Conservation (phyloP, 495 filamentous ascomycete species). For the Xylaria telfairii region DNA sequence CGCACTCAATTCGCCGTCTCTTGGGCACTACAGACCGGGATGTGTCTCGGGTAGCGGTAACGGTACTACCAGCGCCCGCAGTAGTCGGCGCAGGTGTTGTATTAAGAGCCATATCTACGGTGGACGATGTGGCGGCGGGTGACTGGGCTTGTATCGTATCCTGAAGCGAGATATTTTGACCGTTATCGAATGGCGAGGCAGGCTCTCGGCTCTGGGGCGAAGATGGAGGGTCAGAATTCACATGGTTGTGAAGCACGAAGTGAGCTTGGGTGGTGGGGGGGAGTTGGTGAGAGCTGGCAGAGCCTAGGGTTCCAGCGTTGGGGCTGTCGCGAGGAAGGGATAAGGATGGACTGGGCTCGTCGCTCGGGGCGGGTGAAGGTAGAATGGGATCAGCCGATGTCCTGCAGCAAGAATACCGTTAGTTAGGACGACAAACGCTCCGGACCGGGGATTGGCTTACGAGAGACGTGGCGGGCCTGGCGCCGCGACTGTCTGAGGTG, state of each 20-base stretch:
- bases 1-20: slow-evolving; percentile 36
- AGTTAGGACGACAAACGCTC: slow-evolving; percentile 17
- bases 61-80: not conserved
- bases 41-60: slow-evolving; percentile 10
- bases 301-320: slow-evolving; percentile 20
- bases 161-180: slow-evolving; percentile 21
- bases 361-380: slow-evolving; percentile 63
- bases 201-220: slow-evolving; percentile 22
- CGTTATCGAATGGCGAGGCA: slow-evolving; percentile 12
- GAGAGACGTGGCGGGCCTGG: slow-evolving; percentile 25
- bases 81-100: slow-evolving; percentile 29
- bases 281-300: slow-evolving; percentile 10
- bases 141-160: slow-evolving; percentile 17
- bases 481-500: slow-evolving; percentile 9
- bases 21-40: slow-evolving; percentile 25
- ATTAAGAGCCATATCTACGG: slow-evolving; percentile 29
- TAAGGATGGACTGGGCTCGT: slow-evolving; percentile 55
- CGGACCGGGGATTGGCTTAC: slow-evolving; percentile 22
- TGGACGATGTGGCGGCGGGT: slow-evolving; percentile 18
- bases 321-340: slow-evolving; percentile 40
- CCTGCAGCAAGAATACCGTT: slow-evolving; percentile 7
- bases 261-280: slow-evolving; percentile 36
- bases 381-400: slow-evolving; percentile 41
- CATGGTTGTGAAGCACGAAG: slow-evolving; percentile 33
- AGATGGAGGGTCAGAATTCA: slow-evolving; percentile 12